Evolutionary conservation across 169 alveolate genomes (phyloP).

Genomic region (Plasmodium vivax): DNA sequence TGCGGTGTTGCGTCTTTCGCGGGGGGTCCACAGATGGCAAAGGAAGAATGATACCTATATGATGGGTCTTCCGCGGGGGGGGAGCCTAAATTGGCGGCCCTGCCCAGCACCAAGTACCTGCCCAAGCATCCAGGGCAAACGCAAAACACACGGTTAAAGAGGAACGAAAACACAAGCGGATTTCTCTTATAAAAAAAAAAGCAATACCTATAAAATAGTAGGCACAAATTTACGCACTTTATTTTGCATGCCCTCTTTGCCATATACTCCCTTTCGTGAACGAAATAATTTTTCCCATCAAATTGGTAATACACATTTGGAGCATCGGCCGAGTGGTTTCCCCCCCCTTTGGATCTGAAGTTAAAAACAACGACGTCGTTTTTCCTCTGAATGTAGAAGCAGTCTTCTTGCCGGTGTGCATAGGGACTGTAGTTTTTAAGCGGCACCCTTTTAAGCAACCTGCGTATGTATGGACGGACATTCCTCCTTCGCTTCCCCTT

Average conservation of each 20-base stretch:
- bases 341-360: conserved; percentile 15
- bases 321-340: neutral
- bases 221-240: conserved; percentile 39
- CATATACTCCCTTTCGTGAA: conserved; percentile 28
- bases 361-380: conserved; percentile 41
- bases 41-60: neutral
- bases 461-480: neutral
- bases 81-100: neutral
- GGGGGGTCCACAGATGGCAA: neutral
- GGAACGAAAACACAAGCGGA: conserved; percentile 23
- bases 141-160: conserved; percentile 23
- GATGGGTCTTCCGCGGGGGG: neutral
- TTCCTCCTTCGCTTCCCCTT: neutral
- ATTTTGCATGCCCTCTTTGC: conserved; percentile 59
- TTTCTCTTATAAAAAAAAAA: conserved; percentile 51
- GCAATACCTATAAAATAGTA: conserved; percentile 62
- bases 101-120: conserved; percentile 17
- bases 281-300: conserved; percentile 42
- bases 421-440: neutral
- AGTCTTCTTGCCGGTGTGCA: neutral
- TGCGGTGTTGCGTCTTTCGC: neutral
- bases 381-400: conserved; percentile 50
- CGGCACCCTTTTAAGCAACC: neutral
- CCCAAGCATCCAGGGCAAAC: conserved; percentile 20
- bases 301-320: conserved; percentile 22